Percentiles rank a stretch among this genome's conserved stretches.
These are phyloP conservation scores for Nosema muscidifuracis DNA, from an alignment of 371 early-diverging fungal genomes.

Conservation along the genomic window DNA sequence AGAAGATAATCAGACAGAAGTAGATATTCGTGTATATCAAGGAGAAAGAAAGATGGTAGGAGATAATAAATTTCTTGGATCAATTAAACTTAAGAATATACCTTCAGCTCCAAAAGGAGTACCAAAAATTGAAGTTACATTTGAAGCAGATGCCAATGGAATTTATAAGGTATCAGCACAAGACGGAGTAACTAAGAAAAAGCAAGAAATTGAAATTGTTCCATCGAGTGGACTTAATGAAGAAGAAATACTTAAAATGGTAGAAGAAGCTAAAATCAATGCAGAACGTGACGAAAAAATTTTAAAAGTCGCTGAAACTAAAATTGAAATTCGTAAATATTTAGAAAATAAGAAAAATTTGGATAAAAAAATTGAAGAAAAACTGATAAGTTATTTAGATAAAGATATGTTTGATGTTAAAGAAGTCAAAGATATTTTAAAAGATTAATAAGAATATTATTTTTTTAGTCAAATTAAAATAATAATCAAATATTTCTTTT, in stretches of 20 bases:
- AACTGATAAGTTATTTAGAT: neutral
- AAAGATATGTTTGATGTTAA: slow-evolving; percentile 19
- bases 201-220: slow-evolving; percentile 86
- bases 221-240: slow-evolving; percentile 88
- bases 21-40: slow-evolving; percentile 92
- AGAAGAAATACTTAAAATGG: slow-evolving; percentile 88
- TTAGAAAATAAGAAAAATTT: slow-evolving; percentile 65
- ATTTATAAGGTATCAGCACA: slow-evolving; percentile 92
- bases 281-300: slow-evolving; percentile 81
- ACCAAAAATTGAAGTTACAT: slow-evolving; percentile 92
- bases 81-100: slow-evolving; percentile 75
- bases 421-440: slow-evolving; percentile 1
- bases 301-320: slow-evolving; percentile 81
- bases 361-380: neutral
- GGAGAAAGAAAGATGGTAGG: slow-evolving; percentile 90
- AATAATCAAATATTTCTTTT: neutral
- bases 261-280: slow-evolving; percentile 77
- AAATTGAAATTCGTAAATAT: slow-evolving; percentile 82
- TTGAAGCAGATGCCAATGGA: slow-evolving; percentile 97
- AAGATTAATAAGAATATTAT: neutral
- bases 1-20: slow-evolving; percentile 93
- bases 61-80: slow-evolving; percentile 92
- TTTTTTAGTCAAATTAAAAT: too few species aligned
- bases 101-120: slow-evolving; percentile 76
- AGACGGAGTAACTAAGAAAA: slow-evolving; percentile 85